Conservation (phyloP, 805 yeast species). For the Lipomyces spencermartinsiae region DNA sequence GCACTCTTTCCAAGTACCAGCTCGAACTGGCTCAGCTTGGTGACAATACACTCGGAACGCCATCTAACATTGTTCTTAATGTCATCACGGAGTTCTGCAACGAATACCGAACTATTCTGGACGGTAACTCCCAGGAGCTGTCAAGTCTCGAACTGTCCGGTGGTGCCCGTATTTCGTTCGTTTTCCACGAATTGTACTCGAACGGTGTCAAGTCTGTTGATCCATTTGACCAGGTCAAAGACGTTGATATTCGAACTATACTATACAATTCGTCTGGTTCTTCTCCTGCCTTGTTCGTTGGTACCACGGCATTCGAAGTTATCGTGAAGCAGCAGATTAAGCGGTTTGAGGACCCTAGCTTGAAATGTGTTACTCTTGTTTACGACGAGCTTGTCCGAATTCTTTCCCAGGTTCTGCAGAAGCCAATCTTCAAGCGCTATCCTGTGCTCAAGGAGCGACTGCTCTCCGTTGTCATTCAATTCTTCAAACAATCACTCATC, state of each 20-base stretch:
- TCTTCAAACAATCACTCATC: constrained; percentile 73
- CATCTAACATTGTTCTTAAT: constrained; percentile 85
- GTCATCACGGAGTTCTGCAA: constrained; percentile 92
- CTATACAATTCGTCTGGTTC: constrained; percentile 97
- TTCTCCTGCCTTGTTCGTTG: constrained; percentile 94
- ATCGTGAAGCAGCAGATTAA: constrained; percentile 91
- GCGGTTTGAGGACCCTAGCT: constrained; percentile 91
- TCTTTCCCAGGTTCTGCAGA: constrained; percentile 78
- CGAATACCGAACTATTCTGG: constrained; percentile 87
- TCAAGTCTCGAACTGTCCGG: constrained; percentile 91
- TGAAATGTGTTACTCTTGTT: constrained; percentile 85
- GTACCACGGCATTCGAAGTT: constrained; percentile 96
- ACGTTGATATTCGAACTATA: constrained; percentile 93
- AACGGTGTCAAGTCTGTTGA: constrained; percentile 91
- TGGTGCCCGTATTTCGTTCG: constrained; percentile 97
- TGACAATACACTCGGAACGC: constrained; percentile 78
- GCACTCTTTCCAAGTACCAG: constrained; percentile 82
- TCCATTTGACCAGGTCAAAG: constrained; percentile 96
- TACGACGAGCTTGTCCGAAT: constrained; percentile 95
- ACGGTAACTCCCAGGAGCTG: constrained; percentile 90
- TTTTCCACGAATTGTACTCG: constrained; percentile 93
- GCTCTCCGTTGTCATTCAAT: constrained; percentile 77
- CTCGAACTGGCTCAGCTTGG: constrained; percentile 69
- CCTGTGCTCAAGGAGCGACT: constrained; percentile 90
- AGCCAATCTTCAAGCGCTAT: constrained; percentile 83